Evolutionary conservation across 2,329 filamentous ascomycete species (phyloP).

Genomic region (Coniochaeta prunicola): DNA sequence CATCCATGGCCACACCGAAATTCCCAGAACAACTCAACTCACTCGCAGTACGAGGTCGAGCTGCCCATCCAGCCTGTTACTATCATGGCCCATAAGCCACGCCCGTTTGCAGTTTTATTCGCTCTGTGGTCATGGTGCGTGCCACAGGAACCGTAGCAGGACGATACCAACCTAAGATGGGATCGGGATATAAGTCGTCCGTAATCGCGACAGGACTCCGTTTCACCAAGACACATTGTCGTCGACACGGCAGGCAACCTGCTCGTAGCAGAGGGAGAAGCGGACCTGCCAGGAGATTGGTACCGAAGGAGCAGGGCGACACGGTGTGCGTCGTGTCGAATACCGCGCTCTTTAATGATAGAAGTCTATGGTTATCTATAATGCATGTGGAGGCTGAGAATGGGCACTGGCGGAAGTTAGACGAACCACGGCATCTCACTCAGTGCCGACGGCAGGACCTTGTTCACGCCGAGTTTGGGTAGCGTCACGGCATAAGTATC

Average conservation of each 20-base stretch:
- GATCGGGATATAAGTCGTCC: slow-evolving; percentile 10
- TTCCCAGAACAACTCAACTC: not conserved
- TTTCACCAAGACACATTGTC: slow-evolving; percentile 11
- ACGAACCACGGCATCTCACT: slow-evolving; percentile 23
- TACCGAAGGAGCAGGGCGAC: slow-evolving; percentile 8
- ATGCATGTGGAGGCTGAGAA: not conserved
- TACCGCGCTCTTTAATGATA: slow-evolving; percentile 6
- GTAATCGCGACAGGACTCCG: slow-evolving; percentile 12
- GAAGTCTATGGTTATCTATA: slow-evolving; percentile 5
- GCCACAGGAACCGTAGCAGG: slow-evolving; percentile 7
- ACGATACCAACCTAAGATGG: slow-evolving; percentile 12
- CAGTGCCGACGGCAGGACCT: slow-evolving; percentile 20
- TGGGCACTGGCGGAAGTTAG: slow-evolving; percentile 2
- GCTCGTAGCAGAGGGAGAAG: slow-evolving; percentile 13
- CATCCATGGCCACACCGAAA: too few relatives aligned
- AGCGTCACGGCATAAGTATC: slow-evolving; percentile 42
- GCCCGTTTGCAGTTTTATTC: not conserved
- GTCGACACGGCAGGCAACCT: slow-evolving; percentile 13
- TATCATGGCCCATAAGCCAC: not conserved
- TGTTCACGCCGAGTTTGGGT: slow-evolving; percentile 31
- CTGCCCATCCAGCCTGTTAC: not conserved
- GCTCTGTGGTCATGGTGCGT: not conserved
- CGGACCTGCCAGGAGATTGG: slow-evolving; percentile 8
- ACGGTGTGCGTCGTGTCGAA: slow-evolving; percentile 12
- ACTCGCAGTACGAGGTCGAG: not conserved